A percentile compares a stretch with the other conserved stretches of the same genome.
phyloP scores from a whole-genome alignment of 352 stramenopile species.

The Globisporangium parvum region DNA sequence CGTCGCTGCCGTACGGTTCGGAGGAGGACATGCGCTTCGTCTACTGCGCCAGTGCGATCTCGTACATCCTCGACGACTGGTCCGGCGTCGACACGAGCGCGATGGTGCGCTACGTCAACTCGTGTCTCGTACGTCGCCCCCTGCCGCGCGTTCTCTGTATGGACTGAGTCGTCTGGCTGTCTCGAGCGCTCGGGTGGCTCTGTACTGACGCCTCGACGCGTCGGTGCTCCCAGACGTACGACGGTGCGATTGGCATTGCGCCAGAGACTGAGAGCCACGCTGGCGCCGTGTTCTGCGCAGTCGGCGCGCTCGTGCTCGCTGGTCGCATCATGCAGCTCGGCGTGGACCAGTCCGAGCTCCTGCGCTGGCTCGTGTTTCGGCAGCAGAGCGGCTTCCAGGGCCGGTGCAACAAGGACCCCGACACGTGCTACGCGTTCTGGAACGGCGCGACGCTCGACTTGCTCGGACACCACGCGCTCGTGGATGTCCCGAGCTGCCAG shows the following conservation, averaged over 20 bases:
- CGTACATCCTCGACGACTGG: conserved; percentile 83
- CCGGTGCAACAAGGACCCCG: conserved; percentile 85
- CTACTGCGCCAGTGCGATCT: conserved; percentile 86
- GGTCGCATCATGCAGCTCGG: conserved; percentile 65
- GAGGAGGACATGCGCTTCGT: conserved; percentile 89
- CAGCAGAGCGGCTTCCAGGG: conserved; percentile 87
- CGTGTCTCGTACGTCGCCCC: conserved; percentile 52
- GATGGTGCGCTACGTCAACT: conserved; percentile 79
- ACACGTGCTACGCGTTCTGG: conserved; percentile 93
- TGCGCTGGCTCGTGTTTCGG: conserved; percentile 81
- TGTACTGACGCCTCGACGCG: no score
- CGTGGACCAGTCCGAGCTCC: conserved; percentile 52
- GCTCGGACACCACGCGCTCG: conserved; percentile 69
- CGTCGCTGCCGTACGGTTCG: conserved; percentile 52
- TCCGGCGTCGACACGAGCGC: conserved; percentile 56
- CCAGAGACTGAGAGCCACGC: conserved; percentile 65
- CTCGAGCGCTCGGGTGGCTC: no score
- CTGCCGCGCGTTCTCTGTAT: neutral
- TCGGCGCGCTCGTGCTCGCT: conserved; percentile 65
- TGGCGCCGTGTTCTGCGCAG: conserved; percentile 64
- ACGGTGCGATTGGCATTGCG: conserved; percentile 74
- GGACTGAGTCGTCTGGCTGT: neutral
- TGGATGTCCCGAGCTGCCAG: conserved; percentile 62
- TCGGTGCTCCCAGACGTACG: conserved; percentile 44
- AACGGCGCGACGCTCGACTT: conserved; percentile 84